Evolutionary conservation across 495 filamentous ascomycete genomes (phyloP).

Genomic region (Neurospora sp.): DNA sequence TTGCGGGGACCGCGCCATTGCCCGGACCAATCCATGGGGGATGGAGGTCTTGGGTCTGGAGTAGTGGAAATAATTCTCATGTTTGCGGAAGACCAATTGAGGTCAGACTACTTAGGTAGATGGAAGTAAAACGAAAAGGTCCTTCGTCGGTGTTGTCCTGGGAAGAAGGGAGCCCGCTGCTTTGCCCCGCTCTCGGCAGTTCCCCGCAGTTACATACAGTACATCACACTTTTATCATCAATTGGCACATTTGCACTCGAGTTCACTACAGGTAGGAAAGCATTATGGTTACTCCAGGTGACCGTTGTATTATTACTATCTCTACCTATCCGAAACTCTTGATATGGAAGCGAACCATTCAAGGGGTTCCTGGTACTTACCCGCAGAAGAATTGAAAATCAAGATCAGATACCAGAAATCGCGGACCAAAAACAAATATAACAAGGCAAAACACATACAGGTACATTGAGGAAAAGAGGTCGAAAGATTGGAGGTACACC

Average conservation of each 20-base stretch:
- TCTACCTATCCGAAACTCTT: background rate
- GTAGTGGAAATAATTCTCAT: background rate
- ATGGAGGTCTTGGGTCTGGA: background rate
- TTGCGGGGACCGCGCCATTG: conserved; percentile 18
- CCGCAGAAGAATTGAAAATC: background rate
- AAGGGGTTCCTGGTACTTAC: background rate
- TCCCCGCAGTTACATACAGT: background rate
- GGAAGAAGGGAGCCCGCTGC: background rate
- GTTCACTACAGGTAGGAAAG: background rate
- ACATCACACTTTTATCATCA: background rate
- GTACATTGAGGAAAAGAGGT: background rate
- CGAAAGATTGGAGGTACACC: background rate
- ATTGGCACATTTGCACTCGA: background rate
- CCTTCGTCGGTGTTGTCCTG: background rate
- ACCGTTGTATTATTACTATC: background rate
- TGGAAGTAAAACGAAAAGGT: background rate
- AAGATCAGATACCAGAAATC: background rate
- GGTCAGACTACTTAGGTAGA: too few species aligned
- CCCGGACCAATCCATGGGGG: background rate
- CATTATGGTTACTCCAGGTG: background rate
- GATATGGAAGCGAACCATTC: background rate
- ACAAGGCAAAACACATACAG: background rate
- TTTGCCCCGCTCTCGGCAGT: background rate
- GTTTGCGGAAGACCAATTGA: background rate
- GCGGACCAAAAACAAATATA: background rate